Evolutionary conservation across 2,329 filamentous ascomycete genomes (phyloP).

Genomic region (Xylariaceae sp.): DNA sequence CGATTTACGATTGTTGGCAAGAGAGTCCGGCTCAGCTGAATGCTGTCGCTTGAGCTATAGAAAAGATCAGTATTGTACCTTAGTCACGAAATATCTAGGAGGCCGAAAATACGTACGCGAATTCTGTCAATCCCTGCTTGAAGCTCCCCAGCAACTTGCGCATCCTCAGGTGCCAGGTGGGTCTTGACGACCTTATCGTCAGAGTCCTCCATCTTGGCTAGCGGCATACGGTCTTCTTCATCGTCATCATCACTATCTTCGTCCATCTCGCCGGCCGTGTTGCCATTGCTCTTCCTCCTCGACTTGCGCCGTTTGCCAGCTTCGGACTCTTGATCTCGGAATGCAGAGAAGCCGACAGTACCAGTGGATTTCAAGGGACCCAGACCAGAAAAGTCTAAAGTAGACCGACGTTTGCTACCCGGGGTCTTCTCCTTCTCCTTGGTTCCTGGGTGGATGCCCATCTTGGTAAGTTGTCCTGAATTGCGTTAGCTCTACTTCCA

Average conservation of each 20-base stretch:
- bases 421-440: conserved; percentile 63
- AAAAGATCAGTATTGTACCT: conserved; percentile 21
- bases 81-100: not conserved
- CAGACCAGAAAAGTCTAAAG: conserved; percentile 80
- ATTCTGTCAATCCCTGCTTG: conserved; percentile 80
- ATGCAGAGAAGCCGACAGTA: conserved; percentile 85
- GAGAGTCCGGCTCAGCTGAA: conserved; percentile 65
- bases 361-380: conserved; percentile 82
- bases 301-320: conserved; percentile 56
- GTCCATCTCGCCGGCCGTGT: conserved; percentile 51
- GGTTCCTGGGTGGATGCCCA: conserved; percentile 75
- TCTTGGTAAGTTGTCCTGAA: conserved; percentile 89
- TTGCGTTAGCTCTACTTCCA: conserved; percentile 9
- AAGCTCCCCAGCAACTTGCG: conserved; percentile 68
- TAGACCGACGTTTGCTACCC: conserved; percentile 73
- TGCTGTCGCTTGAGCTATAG: conserved; percentile 75
- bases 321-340: conserved; percentile 68
- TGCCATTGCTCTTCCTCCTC: conserved; percentile 63
- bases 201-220: conserved; percentile 64
- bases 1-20: conserved; percentile 44
- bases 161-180: conserved; percentile 68
- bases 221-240: conserved; percentile 63
- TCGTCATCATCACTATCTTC: conserved; percentile 69
- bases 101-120: conserved; percentile 53
- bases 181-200: conserved; percentile 60